A percentile compares a stretch with the other conserved stretches of the same genome.
Conservation (phyloP, 1,139 yeast genomes). For the Suhomyces taliae region DNA sequence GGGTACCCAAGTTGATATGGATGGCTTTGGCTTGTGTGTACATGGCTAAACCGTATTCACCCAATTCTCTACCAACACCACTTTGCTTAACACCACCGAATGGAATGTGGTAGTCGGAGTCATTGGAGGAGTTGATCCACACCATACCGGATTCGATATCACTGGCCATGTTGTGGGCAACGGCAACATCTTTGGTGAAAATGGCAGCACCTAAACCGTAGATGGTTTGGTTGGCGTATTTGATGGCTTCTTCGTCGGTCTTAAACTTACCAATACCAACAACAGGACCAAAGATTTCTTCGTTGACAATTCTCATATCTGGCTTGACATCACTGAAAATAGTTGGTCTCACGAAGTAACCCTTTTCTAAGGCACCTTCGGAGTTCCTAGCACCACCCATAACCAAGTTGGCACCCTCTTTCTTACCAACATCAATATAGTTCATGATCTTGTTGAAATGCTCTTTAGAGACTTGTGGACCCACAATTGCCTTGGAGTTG, state of each 20-base stretch:
- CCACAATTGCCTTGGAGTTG: conserved; percentile 59
- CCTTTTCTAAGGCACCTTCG: conserved; percentile 39
- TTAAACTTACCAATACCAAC: conserved; percentile 52
- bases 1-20: conserved; percentile 58
- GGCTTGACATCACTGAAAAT: conserved; percentile 54
- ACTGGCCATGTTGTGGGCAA: conserved; percentile 47
- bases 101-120: conserved; percentile 73
- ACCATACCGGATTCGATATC: conserved; percentile 56
- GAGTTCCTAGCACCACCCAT: conserved; percentile 47
- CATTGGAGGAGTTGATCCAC: conserved; percentile 70
- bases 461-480: conserved; percentile 72
- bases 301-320: conserved; percentile 53
- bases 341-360: conserved; percentile 55
- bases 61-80: conserved; percentile 88
- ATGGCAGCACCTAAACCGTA: conserved; percentile 53
- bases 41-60: conserved; percentile 73
- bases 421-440: conserved; percentile 52
- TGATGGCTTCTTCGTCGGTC: conserved; percentile 54
- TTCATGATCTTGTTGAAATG: conserved; percentile 63
- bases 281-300: conserved; percentile 64
- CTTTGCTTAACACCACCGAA: conserved; percentile 79
- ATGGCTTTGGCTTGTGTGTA: conserved; percentile 82
- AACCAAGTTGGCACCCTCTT: conserved; percentile 56
- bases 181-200: conserved; percentile 24
- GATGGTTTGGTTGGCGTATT: conserved; percentile 50